A percentile compares a stretch with the other conserved stretches of the same genome.
Evolutionary conservation across 2,329 filamentous ascomycete genomes (phyloP).

Genomic region (Trichoderma guizhouense): DNA sequence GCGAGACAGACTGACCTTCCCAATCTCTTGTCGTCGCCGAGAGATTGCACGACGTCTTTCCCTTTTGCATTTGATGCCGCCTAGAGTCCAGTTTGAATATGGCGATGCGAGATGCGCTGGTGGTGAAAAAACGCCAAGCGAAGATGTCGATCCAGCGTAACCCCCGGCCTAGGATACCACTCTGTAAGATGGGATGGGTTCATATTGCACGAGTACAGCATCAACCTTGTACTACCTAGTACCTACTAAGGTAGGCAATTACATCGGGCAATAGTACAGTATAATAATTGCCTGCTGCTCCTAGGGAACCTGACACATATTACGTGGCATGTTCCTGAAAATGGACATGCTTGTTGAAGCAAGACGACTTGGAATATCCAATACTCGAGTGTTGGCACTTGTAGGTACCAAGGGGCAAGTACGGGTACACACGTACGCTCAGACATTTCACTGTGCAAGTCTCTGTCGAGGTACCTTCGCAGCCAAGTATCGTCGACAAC

Average conservation of each 20-base stretch:
- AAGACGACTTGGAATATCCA: not conserved
- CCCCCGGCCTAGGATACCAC: too few relatives aligned
- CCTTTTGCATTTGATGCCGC: not conserved
- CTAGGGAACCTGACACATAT: not conserved
- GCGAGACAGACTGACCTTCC: constrained; percentile 1
- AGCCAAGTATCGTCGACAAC: not conserved
- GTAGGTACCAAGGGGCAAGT: not conserved
- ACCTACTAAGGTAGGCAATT: too few relatives aligned
- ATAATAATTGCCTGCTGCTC: not conserved
- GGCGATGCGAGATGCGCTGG: not conserved
- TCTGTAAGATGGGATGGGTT: too few relatives aligned
- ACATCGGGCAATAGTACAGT: not conserved
- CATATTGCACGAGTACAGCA: too few relatives aligned
- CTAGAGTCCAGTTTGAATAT: not conserved
- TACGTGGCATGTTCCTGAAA: constrained; percentile 1
- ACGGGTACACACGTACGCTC: too few relatives aligned
- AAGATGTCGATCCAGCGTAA: not conserved
- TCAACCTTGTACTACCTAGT: too few relatives aligned
- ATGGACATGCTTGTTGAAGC: not conserved
- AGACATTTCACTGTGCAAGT: not conserved
- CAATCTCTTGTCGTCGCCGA: constrained; percentile 1
- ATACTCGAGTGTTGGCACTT: not conserved
- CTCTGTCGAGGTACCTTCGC: not conserved
- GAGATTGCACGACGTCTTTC: not conserved
- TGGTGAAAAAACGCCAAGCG: not conserved